These are phyloP conservation scores for Royoungia palumana DNA, from an alignment of 768 basidiomycete genomes.

Conservation along the genomic window DNA sequence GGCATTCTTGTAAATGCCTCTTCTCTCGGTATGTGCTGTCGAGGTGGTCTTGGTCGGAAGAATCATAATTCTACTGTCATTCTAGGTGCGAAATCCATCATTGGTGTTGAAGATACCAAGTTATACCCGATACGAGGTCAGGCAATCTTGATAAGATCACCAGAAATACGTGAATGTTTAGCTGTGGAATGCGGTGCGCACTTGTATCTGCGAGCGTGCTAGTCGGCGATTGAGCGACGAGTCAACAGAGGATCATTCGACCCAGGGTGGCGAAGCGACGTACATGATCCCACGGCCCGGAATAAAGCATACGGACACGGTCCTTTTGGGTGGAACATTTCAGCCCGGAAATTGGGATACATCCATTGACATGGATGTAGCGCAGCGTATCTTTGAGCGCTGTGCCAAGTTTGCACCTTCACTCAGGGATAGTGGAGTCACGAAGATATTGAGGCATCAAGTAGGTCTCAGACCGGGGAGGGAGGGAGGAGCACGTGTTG, in stretches of 20 bases:
- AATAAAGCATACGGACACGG: conserved; percentile 37
- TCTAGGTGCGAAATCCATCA: conserved; percentile 63
- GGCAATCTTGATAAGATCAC: conserved; percentile 71
- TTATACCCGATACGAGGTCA: conserved; percentile 83
- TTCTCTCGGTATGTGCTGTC: conserved; percentile 43
- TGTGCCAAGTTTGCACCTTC: conserved; percentile 39
- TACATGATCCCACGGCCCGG: conserved; percentile 67
- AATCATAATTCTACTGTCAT: not conserved
- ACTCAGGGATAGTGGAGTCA: conserved; percentile 32
- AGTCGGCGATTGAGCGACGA: not conserved
- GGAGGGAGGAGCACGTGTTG: conserved; percentile 54
- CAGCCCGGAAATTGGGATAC: conserved; percentile 48
- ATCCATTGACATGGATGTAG: conserved; percentile 41
- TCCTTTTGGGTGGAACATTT: conserved; percentile 59
- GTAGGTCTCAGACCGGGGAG: conserved; percentile 59
- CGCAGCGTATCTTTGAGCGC: conserved; percentile 44
- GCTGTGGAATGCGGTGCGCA: conserved; percentile 25
- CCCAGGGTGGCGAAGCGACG: conserved; percentile 31
- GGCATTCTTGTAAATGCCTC: conserved; percentile 56
- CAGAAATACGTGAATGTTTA: conserved; percentile 47
- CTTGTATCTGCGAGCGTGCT: not conserved
- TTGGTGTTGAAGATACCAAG: conserved; percentile 75
- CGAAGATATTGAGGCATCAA: conserved; percentile 48
- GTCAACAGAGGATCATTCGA: conserved; percentile 12
- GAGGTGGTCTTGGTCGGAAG: not conserved